Conservation (phyloP, 2,329 filamentous ascomycete genomes). For the Tolypocladium album region DNA sequence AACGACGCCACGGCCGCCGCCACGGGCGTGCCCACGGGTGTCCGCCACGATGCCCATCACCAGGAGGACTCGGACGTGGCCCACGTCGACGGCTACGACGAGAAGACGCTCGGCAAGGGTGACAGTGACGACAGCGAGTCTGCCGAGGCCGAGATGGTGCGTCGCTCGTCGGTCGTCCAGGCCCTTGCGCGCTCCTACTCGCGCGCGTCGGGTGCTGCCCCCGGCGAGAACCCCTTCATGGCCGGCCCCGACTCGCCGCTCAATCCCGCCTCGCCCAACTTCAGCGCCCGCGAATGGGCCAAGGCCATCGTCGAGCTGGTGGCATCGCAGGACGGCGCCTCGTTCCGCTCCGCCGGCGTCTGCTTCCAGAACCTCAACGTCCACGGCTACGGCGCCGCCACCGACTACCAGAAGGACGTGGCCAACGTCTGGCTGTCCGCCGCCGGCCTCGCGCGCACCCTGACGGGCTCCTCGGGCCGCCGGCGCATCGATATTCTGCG, state of each 20-base stretch:
- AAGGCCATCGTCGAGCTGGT: constrained; percentile 45
- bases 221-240: constrained; percentile 37
- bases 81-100: constrained; percentile 14
- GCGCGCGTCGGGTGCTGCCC: constrained; percentile 25
- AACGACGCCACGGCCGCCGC: constrained; percentile 37
- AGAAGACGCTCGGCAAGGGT: constrained; percentile 19
- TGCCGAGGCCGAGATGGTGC: constrained; percentile 31
- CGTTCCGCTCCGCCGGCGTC: constrained; percentile 52
- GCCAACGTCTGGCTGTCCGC: constrained; percentile 47
- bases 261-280: constrained; percentile 41
- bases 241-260: constrained; percentile 36
- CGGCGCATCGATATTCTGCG: constrained; percentile 58
- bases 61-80: constrained; percentile 12
- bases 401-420: constrained; percentile 62
- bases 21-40: constrained; percentile 17
- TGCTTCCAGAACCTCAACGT: constrained; percentile 59
- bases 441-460: constrained; percentile 29
- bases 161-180: constrained; percentile 42
- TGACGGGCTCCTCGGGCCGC: constrained; percentile 37
- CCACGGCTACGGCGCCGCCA: constrained; percentile 54
- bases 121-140: constrained; percentile 8
- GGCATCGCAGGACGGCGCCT: constrained; percentile 35
- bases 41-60: constrained; percentile 12
- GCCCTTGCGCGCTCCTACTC: constrained; percentile 46
- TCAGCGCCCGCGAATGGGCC: constrained; percentile 47